These are phyloP conservation scores for Coemansia sp. DNA, from an alignment of 192 early-diverging fungal genomes.

Conservation along the genomic window DNA sequence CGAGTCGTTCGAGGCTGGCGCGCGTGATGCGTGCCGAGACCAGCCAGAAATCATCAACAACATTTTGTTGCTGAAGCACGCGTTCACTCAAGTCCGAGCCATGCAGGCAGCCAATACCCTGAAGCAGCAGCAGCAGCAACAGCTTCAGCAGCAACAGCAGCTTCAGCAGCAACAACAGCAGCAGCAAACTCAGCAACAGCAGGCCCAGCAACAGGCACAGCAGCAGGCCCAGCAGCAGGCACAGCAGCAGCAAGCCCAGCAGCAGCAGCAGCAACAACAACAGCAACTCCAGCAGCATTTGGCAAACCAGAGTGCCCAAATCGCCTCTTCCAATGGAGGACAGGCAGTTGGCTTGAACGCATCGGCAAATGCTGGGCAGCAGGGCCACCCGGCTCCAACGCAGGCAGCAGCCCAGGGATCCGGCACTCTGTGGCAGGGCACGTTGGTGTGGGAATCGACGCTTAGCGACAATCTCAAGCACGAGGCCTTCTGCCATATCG, in stretches of 20 bases:
- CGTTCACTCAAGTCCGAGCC: conserved; percentile 14
- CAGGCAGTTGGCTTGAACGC: no score
- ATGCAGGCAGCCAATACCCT: no score
- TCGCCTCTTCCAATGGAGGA: conserved; percentile 3
- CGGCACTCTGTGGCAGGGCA: conserved; percentile 26
- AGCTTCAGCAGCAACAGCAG: conserved; percentile 11
- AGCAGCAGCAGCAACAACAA: conserved; percentile 1
- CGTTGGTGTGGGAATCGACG: conserved; percentile 33
- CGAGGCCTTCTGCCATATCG: conserved; percentile 25
- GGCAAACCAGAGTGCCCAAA: conserved; percentile 11
- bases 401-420: conserved; percentile 2
- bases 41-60: conserved; percentile 32
- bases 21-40: conserved; percentile 22
- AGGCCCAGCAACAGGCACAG: no score
- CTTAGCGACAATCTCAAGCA: conserved; percentile 19
- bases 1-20: conserved; percentile 24
- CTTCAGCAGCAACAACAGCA: conserved; percentile 10
- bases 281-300: conserved; percentile 1
- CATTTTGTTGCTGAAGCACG: conserved; percentile 1
- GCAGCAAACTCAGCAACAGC: conserved; percentile 8
- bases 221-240: conserved; percentile 22
- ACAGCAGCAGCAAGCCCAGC: neutral
- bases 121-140: conserved; percentile 9
- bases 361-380: neutral
- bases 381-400: conserved; percentile 3